A percentile compares a stretch with the other conserved stretches of the same genome.
Conservation (phyloP, 495 filamentous ascomycete species). For the Xylaria venustula region DNA sequence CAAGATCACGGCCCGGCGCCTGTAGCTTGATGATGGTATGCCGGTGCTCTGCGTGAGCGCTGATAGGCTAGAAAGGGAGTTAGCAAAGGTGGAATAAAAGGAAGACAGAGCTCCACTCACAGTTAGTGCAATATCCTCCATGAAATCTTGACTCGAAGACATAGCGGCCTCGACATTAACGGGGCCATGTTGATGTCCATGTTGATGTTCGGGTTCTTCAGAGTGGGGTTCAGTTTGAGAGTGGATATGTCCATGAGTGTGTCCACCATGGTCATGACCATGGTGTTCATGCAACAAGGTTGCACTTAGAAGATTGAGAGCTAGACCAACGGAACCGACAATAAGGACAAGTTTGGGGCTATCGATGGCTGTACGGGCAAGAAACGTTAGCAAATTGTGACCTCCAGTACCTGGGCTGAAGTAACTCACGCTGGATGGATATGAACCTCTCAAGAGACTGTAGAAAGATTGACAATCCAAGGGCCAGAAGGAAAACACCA, state of each 20-base stretch:
- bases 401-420: not conserved
- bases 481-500: conserved; percentile 88
- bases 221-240: conserved; percentile 23
- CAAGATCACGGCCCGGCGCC: conserved; percentile 59
- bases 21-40: conserved; percentile 30
- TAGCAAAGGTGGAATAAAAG: conserved; percentile 30
- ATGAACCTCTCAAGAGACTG: conserved; percentile 89
- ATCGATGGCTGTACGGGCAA: conserved; percentile 50
- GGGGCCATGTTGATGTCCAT: conserved; percentile 41
- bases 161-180: conserved; percentile 63
- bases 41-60: conserved; percentile 63
- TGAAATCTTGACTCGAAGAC: conserved; percentile 32
- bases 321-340: conserved; percentile 77
- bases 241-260: conserved; percentile 35
- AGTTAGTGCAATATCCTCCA: conserved; percentile 43
- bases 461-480: conserved; percentile 88
- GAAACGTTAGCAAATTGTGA: not conserved
- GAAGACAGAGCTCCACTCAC: conserved; percentile 14
- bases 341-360: conserved; percentile 75
- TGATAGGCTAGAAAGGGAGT: conserved; percentile 58
- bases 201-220: conserved; percentile 2
- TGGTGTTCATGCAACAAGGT: conserved; percentile 71
- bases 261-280: conserved; percentile 29
- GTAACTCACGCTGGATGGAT: conserved; percentile 29
- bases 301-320: conserved; percentile 78